phyloP scores from a whole-genome alignment of 805 yeast species.

The Saccharomycopsis sp. region DNA sequence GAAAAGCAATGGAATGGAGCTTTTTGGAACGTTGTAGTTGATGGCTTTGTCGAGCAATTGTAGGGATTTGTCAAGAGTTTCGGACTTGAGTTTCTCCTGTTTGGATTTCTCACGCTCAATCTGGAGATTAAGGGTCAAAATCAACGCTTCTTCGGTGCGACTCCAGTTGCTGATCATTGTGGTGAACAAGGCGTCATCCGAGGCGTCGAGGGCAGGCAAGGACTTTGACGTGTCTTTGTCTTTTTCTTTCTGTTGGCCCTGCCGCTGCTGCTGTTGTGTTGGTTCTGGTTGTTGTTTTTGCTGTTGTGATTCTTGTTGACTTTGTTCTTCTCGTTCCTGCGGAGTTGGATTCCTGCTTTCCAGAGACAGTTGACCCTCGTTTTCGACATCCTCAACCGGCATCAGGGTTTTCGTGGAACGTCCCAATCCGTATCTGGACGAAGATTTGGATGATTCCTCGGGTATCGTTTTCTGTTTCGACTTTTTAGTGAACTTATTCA shows the following conservation, averaged over 20 bases:
- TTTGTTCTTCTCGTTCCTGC: too few species aligned
- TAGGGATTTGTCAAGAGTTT: constrained; percentile 50
- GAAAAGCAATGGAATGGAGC: constrained; percentile 58
- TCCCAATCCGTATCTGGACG: neutral
- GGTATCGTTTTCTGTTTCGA: constrained; percentile 9
- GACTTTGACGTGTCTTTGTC: neutral
- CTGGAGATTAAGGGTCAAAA: constrained; percentile 10
- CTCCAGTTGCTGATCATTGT: constrained; percentile 9
- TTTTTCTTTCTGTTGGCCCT: neutral
- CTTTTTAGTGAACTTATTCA: constrained; percentile 7
- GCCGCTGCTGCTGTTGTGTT: neutral
- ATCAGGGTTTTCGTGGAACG: neutral
- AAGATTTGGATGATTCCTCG: neutral
- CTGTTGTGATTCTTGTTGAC: too few species aligned
- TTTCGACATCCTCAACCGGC: neutral
- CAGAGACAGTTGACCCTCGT: neutral
- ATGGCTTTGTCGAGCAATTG: constrained; percentile 61
- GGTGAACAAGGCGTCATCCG: neutral
- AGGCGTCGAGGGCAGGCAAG: neutral
- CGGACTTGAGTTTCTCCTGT: constrained; percentile 69
- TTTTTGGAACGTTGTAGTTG: constrained; percentile 57
- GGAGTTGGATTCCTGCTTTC: neutral
- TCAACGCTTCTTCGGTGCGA: constrained; percentile 12
- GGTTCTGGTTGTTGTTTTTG: neutral
- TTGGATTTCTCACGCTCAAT: constrained; percentile 72